phyloP scores from a whole-genome alignment of 257 asterid species.

The Eucommia ulmoides region DNA sequence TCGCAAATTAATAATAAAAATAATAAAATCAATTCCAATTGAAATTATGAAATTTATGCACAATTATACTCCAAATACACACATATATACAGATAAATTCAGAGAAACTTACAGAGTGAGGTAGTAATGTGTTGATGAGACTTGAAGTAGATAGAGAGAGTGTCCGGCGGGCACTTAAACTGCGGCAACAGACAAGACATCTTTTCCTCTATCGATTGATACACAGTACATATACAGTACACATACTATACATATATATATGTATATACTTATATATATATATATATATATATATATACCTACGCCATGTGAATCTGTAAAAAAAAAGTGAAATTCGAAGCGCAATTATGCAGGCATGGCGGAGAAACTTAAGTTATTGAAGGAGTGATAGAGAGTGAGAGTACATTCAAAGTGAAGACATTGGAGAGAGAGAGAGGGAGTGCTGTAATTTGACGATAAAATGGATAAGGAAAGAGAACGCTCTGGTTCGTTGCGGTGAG shows the following conservation, averaged over 20 bases:
- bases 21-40: neutral
- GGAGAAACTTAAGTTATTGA: neutral
- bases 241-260: constrained; percentile 7
- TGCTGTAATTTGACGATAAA: constrained; percentile 31
- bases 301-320: constrained; percentile 8
- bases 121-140: constrained; percentile 31
- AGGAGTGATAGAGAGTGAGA: constrained; percentile 6
- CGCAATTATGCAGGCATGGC: neutral
- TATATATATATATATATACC: neutral
- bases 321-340: constrained; percentile 5
- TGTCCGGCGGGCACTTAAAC: constrained; percentile 81
- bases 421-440: constrained; percentile 3
- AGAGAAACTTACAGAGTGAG: constrained; percentile 29
- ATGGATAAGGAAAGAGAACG: constrained; percentile 31
- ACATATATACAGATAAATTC: neutral
- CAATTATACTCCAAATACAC: neutral
- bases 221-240: constrained; percentile 12
- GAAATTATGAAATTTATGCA: too few species aligned
- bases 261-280: neutral
- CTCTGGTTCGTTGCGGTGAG: constrained; percentile 13
- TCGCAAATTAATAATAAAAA: too few species aligned
- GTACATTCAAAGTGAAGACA: constrained; percentile 6
- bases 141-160: constrained; percentile 54
- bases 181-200: constrained; percentile 95
- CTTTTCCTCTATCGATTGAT: constrained; percentile 21